Evolutionary conservation across 139 green algal species (phyloP).

Genomic region (Zygnema cylindricum): DNA sequence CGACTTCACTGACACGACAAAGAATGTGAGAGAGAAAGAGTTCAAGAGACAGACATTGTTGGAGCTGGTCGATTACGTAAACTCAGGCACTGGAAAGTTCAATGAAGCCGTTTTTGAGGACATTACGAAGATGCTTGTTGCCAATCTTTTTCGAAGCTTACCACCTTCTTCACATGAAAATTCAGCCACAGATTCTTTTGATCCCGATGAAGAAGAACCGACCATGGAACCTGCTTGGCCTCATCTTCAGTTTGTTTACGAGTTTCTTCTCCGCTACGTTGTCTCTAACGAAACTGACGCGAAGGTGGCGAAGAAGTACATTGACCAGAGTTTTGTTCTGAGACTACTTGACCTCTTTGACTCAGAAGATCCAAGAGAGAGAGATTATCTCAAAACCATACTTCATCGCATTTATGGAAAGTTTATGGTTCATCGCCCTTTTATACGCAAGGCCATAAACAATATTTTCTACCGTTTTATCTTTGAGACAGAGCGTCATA

Average conservation of each 20-base stretch:
- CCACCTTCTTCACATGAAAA: slow-evolving; percentile 81
- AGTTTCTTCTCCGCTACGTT: slow-evolving; percentile 98
- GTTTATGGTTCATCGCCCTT: slow-evolving; percentile 98
- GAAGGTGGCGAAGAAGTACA: slow-evolving; percentile 96
- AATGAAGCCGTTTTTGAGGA: slow-evolving; percentile 91
- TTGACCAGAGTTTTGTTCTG: slow-evolving; percentile 95
- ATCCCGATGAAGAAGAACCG: slow-evolving; percentile 97
- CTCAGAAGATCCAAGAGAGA: slow-evolving; percentile 95
- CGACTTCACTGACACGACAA: slow-evolving; percentile 89
- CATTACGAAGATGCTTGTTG: slow-evolving; percentile 91
- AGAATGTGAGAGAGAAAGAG: slow-evolving; percentile 94
- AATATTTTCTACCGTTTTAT: slow-evolving; percentile 99
- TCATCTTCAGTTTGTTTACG: slow-evolving; percentile 96
- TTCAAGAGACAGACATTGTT: slow-evolving; percentile 96
- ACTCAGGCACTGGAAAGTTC: slow-evolving; percentile 92
- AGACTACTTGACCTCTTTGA: slow-evolving; percentile 98
- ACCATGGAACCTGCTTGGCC: slow-evolving; percentile 95
- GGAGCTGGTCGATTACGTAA: slow-evolving; percentile 98
- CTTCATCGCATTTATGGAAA: slow-evolving; percentile 97
- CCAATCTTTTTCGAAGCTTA: slow-evolving; percentile 96
- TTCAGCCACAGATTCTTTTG: slow-evolving; percentile 73
- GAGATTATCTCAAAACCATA: slow-evolving; percentile 99
- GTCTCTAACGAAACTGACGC: slow-evolving; percentile 96
- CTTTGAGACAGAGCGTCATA: slow-evolving; percentile 98
- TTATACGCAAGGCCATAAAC: slow-evolving; percentile 99